A percentile compares a stretch with the other conserved stretches of the same genome.
These are phyloP conservation scores for Castanopsis chinensis DNA, from an alignment of 306 rosid genomes.

Conservation along the genomic window DNA sequence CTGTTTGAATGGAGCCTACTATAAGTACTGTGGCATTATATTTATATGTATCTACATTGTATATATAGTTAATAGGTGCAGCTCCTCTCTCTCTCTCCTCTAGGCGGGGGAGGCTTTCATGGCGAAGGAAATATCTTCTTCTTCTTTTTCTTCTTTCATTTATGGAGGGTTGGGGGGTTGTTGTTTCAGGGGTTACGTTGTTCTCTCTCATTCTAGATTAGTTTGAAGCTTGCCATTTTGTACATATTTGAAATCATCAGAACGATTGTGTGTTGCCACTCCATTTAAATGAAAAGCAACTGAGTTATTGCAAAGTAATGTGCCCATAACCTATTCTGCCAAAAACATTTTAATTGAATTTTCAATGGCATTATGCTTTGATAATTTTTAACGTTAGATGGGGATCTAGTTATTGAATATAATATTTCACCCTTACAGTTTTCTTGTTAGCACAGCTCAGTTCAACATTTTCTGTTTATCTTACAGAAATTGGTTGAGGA, in stretches of 20 bases:
- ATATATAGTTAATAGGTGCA: too few species aligned
- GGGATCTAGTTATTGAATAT: neutral
- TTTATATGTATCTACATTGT: too few species aligned
- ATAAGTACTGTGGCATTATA: too few species aligned
- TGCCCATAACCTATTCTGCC: neutral
- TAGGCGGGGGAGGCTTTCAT: too few species aligned
- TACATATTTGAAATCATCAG: neutral
- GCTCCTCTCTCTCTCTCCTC: too few species aligned
- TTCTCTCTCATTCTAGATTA: neutral
- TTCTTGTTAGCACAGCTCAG: neutral
- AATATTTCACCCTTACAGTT: neutral
- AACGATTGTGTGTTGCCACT: neutral
- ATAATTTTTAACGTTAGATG: neutral
- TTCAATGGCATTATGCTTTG: neutral
- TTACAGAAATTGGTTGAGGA: slow-evolving; percentile 76
- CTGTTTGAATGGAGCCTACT: too few species aligned
- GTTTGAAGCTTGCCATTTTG: neutral
- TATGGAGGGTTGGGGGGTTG: too few species aligned
- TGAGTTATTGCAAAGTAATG: neutral
- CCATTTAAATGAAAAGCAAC: neutral
- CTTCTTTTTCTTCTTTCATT: too few species aligned
- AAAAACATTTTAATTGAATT: neutral
- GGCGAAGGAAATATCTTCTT: too few species aligned
- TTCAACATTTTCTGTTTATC: slow-evolving; percentile 6
- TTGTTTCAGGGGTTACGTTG: neutral